A percentile compares a stretch with the other conserved stretches of the same genome.
These are phyloP conservation scores for Aciculosporium take DNA, from an alignment of 2,329 filamentous ascomycete genomes.

Conservation along the genomic window DNA sequence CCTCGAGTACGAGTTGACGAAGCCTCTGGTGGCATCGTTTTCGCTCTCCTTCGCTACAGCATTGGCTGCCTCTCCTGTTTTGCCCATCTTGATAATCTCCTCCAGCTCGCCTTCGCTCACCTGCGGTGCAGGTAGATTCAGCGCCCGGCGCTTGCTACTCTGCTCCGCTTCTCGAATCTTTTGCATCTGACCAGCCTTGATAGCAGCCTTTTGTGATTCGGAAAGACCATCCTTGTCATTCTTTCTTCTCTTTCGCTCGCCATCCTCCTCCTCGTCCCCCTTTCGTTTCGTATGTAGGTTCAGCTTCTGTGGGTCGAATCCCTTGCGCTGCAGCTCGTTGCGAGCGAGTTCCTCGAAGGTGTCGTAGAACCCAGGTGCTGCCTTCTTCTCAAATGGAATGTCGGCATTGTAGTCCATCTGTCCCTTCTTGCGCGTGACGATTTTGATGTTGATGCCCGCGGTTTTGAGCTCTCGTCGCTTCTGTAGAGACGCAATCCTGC, in stretches of 20 bases:
- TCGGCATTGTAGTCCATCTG: slow-evolving; percentile 99
- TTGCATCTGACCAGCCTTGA: slow-evolving; percentile 88
- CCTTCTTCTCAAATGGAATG: slow-evolving; percentile 91
- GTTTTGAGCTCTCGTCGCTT: slow-evolving; percentile 95
- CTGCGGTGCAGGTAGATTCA: slow-evolving; percentile 80
- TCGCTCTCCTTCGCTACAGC: slow-evolving; percentile 62
- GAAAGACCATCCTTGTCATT: slow-evolving; percentile 72
- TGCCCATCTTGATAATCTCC: slow-evolving; percentile 97
- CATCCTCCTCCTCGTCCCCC: slow-evolving; percentile 74
- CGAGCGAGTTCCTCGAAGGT: slow-evolving; percentile 65
- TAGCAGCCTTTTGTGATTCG: slow-evolving; percentile 68
- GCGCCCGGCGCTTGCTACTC: slow-evolving; percentile 74
- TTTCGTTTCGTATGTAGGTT: slow-evolving; percentile 87
- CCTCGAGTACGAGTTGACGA: slow-evolving; percentile 75
- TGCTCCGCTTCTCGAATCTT: slow-evolving; percentile 92
- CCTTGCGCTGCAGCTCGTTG: slow-evolving; percentile 73
- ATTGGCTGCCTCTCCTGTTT: slow-evolving; percentile 78
- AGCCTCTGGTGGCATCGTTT: slow-evolving; percentile 68
- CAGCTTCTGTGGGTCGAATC: slow-evolving; percentile 86
- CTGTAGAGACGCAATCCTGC: slow-evolving; percentile 76
- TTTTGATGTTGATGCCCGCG: slow-evolving; percentile 95
- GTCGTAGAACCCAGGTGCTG: slow-evolving; percentile 82
- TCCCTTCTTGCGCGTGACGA: slow-evolving; percentile 78
- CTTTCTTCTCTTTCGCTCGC: slow-evolving; percentile 75
- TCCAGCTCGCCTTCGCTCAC: slow-evolving; percentile 87